Evolutionary conservation across 768 basidiomycete species (phyloP).

Genomic region (Russula sp.): DNA sequence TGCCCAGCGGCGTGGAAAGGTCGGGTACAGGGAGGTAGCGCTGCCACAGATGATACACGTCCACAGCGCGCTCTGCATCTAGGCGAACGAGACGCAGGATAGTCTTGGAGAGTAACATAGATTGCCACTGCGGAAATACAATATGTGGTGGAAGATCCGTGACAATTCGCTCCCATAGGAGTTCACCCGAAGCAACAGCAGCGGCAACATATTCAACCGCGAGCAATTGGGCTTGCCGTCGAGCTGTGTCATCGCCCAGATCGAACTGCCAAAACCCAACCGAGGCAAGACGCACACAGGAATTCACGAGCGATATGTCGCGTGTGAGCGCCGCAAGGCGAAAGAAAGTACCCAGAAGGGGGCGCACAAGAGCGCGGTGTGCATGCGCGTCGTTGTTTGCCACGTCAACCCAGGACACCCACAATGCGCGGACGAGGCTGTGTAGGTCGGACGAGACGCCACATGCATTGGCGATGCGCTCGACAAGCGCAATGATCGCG

Average conservation of each 20-base stretch:
- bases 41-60: conserved; percentile 17
- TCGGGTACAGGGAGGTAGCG: conserved; percentile 18
- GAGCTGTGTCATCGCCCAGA: conserved; percentile 18
- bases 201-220: conserved; percentile 33
- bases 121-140: conserved; percentile 20
- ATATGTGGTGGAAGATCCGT: conserved; percentile 20
- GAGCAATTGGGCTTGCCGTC: conserved; percentile 31
- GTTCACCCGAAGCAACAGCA: conserved; percentile 11
- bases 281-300: conserved; percentile 21
- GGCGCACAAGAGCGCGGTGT: conserved; percentile 27
- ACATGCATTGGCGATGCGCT: conserved; percentile 1
- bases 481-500: conserved; percentile 15
- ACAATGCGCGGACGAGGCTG: conserved; percentile 29
- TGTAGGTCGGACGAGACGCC: conserved; percentile 1
- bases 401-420: conserved; percentile 36
- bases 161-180: conserved; percentile 22
- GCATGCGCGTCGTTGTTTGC: conserved; percentile 15
- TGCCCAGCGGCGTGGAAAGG: conserved; percentile 8
- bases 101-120: conserved; percentile 16
- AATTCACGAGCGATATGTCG: conserved; percentile 24
- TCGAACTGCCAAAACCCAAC: conserved; percentile 25
- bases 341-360: conserved; percentile 41
- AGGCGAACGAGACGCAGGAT: conserved; percentile 15
- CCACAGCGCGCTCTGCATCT: conserved; percentile 15
- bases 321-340: conserved; percentile 37